phyloP scores from a whole-genome alignment of 2,329 filamentous ascomycete genomes.

The Diplodia seriata region DNA sequence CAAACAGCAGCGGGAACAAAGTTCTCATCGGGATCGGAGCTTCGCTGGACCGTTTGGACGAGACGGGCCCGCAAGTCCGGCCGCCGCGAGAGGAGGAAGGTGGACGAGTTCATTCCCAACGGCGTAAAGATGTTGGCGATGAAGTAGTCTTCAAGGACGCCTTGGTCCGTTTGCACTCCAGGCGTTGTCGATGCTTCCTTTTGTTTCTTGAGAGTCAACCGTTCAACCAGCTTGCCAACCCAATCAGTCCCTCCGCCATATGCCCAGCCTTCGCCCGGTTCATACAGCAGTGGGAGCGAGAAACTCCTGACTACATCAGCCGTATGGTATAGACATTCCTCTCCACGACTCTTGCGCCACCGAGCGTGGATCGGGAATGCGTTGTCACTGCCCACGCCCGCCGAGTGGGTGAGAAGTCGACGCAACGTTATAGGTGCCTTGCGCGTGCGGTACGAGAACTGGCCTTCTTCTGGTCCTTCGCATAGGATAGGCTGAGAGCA shows the following conservation, averaged over 20 bases:
- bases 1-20: neutral
- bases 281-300: slow-evolving; percentile 37
- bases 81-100: slow-evolving; percentile 35
- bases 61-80: neutral
- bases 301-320: slow-evolving; percentile 32
- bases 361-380: slow-evolving; percentile 33
- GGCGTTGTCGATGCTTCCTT: neutral
- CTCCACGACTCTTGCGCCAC: slow-evolving; percentile 35
- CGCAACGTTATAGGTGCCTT: slow-evolving; percentile 18
- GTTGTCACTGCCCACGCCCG: slow-evolving; percentile 37
- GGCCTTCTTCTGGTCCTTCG: slow-evolving; percentile 20
- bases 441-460: slow-evolving; percentile 33
- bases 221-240: slow-evolving; percentile 39
- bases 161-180: neutral
- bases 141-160: slow-evolving; percentile 39
- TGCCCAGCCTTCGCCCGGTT: slow-evolving; percentile 37
- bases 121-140: slow-evolving; percentile 38
- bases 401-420: slow-evolving; percentile 40
- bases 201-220: slow-evolving; percentile 9
- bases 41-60: slow-evolving; percentile 40
- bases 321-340: slow-evolving; percentile 11
- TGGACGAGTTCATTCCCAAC: slow-evolving; percentile 38
- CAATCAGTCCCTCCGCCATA: slow-evolving; percentile 39
- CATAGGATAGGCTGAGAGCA: slow-evolving; percentile 39
- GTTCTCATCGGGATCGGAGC: slow-evolving; percentile 33